Base-by-base conservation (phyloP, 129 eudicot species). In the Ambrosia artemisiifolia region DNA sequence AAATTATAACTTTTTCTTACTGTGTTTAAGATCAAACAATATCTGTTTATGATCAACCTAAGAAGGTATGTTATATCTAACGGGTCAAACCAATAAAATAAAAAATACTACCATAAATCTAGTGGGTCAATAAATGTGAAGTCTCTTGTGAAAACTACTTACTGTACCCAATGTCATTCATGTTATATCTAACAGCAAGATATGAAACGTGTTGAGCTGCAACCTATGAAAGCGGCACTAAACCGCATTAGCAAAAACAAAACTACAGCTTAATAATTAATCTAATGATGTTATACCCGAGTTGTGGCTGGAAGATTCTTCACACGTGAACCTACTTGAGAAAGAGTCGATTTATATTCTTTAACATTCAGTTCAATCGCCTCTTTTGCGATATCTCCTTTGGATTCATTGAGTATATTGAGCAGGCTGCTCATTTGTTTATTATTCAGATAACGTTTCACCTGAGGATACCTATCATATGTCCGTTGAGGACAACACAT, bases 261-360 rank as follows among this genome's bases (percentile, higher is more conserved):
- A 6, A 38, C 54, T 12, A 14, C 2, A 61, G 11, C 44, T 33
- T 61, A 17, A 38, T 34, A 36, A 57, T 35, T 35, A 3, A 17
- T 18, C 16, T 19, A 34, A 19, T 48, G 57, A 55, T 18, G 53
- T 32, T 40, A 12, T 47, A 91, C 97, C 90, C 88, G 97, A 69
- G 97, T 92, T 18, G 97, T 91, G 72, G 97, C 95, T 8, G 97
- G 97, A 62, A 91, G 97, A 83, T 88, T 88, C 83, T 91, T 91
- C 97, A 91, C 80, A 72, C 85, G 91, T 56, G 95, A 85, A 75
- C 88, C 97, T 13, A 91, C 97, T 78, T 88, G 78, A 65, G 97
- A 88, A 75, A 91, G 84, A 65, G 95, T 92, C 20, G 78, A 71
- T 76, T 86, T 91, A 63, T 88, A 85, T 51, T 91, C 92, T 71